phyloP scores from a whole-genome alignment of 2,329 filamentous ascomycete species.

The Beauveria bassiana region DNA sequence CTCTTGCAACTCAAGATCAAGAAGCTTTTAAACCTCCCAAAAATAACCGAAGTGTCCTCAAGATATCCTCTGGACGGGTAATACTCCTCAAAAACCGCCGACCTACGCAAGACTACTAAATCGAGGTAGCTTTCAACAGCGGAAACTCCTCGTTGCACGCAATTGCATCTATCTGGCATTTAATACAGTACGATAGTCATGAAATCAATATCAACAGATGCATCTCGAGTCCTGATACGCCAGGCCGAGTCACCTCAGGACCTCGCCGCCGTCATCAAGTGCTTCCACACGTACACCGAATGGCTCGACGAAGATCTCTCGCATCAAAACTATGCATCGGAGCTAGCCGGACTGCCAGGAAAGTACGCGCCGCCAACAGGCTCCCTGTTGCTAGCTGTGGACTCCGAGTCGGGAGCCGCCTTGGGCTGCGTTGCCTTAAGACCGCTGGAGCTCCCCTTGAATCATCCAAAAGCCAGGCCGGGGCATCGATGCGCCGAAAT shows the following conservation, averaged over 20 bases:
- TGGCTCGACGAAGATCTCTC: conserved; percentile 21
- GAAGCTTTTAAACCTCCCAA: background rate
- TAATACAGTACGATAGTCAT: background rate
- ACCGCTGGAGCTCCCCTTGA: conserved; percentile 14
- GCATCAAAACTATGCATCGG: conserved; percentile 20
- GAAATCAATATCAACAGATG: background rate
- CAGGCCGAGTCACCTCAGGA: conserved; percentile 16
- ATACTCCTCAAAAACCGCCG: background rate
- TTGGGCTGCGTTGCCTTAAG: conserved; percentile 22
- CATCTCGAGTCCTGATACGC: conserved; percentile 14
- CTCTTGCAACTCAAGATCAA: background rate
- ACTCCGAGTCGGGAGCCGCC: conserved; percentile 13
- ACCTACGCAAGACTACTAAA: too few species aligned
- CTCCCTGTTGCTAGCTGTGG: conserved; percentile 19
- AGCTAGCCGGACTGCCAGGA: conserved; percentile 19
- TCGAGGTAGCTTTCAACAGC: too few species aligned
- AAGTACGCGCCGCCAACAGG: conserved; percentile 20
- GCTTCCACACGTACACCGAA: conserved; percentile 19
- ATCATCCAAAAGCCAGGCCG: conserved; percentile 5
- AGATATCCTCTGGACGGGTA: background rate
- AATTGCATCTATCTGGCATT: background rate
- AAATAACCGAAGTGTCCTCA: background rate
- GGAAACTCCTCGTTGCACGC: background rate
- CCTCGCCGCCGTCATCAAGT: conserved; percentile 14
- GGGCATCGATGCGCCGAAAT: conserved; percentile 18